Evolutionary conservation across 768 basidiomycete genomes (phyloP).

Genomic region (Porpolomopsis calyptriformis): DNA sequence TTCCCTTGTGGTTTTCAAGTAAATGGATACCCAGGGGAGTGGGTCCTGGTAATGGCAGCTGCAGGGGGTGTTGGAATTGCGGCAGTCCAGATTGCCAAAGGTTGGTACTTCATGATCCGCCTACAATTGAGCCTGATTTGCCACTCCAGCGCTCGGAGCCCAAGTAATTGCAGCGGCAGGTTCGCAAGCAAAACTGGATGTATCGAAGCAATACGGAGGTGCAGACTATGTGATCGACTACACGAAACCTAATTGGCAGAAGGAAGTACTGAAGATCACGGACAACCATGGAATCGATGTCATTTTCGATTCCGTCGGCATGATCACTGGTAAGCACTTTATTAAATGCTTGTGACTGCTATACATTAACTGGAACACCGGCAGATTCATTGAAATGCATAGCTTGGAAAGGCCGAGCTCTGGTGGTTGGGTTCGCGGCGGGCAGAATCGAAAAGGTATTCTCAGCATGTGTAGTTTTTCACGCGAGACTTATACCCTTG

Average conservation of each 20-base stretch:
- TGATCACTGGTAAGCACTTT: constrained; percentile 43
- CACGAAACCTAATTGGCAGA: constrained; percentile 70
- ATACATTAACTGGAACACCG: background rate
- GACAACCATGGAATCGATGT: constrained; percentile 78
- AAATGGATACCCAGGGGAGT: constrained; percentile 49
- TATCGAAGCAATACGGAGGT: constrained; percentile 65
- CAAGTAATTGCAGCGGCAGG: constrained; percentile 92
- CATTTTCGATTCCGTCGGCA: constrained; percentile 79
- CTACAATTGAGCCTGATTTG: background rate
- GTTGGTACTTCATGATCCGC: constrained; percentile 26
- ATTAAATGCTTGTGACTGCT: constrained; percentile 6
- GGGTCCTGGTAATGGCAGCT: constrained; percentile 88
- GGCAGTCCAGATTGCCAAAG: constrained; percentile 89
- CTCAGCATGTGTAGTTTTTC: background rate
- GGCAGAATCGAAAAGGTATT: constrained; percentile 79
- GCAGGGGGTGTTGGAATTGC: constrained; percentile 92
- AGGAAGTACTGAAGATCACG: constrained; percentile 78
- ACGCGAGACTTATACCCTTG: background rate
- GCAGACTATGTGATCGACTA: constrained; percentile 84
- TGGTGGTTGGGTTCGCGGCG: constrained; percentile 91
- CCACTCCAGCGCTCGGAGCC: constrained; percentile 62
- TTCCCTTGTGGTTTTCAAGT: background rate
- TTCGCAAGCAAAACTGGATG: constrained; percentile 65
- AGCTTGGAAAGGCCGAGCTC: constrained; percentile 83
- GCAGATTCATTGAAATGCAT: constrained; percentile 84